phyloP scores from a whole-genome alignment of 2,329 filamentous ascomycete species.

The Fusarium sterilihyphosum region DNA sequence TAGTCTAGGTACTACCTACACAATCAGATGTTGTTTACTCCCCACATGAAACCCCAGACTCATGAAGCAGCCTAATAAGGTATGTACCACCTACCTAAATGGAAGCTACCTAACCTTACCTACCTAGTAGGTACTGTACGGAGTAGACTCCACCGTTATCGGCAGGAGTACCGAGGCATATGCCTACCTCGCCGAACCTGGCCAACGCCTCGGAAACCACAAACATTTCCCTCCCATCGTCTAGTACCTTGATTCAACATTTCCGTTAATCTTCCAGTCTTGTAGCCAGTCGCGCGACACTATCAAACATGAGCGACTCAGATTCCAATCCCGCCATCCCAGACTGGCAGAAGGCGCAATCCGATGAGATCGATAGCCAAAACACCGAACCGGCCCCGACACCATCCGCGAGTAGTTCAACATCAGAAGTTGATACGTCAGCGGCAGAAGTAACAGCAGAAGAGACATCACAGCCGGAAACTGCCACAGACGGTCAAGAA shows the following conservation, averaged over 20 bases:
- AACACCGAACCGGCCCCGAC: conserved; percentile 30
- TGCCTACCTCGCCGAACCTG: conserved; percentile 40
- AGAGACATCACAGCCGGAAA: conserved; percentile 1
- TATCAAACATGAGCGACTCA: conserved; percentile 47
- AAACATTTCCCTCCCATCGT: conserved; percentile 1
- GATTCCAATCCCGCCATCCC: conserved; percentile 47
- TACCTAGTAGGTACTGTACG: background rate
- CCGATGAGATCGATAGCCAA: conserved; percentile 28
- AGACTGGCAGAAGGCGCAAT: conserved; percentile 45
- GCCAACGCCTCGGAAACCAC: conserved; percentile 33
- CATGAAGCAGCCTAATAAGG: background rate
- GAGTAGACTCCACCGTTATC: conserved; percentile 34
- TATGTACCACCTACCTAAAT: background rate
- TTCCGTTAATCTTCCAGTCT: background rate
- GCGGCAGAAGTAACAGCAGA: background rate
- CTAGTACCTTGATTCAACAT: background rate
- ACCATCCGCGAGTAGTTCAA: conserved; percentile 23
- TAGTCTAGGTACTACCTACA: background rate
- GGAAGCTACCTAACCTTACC: too few species aligned
- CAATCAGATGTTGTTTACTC: background rate
- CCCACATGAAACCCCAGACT: conserved; percentile 21
- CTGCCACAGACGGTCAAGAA: conserved; percentile 29
- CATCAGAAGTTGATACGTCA: conserved; percentile 29
- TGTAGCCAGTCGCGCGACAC: background rate
- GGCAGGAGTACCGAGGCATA: conserved; percentile 42